A percentile compares a stretch with the other conserved stretches of the same genome.
These are phyloP conservation scores for Rhodotorula sp. DNA, from an alignment of 1,284 basidiomycete species.

Conservation along the genomic window DNA sequence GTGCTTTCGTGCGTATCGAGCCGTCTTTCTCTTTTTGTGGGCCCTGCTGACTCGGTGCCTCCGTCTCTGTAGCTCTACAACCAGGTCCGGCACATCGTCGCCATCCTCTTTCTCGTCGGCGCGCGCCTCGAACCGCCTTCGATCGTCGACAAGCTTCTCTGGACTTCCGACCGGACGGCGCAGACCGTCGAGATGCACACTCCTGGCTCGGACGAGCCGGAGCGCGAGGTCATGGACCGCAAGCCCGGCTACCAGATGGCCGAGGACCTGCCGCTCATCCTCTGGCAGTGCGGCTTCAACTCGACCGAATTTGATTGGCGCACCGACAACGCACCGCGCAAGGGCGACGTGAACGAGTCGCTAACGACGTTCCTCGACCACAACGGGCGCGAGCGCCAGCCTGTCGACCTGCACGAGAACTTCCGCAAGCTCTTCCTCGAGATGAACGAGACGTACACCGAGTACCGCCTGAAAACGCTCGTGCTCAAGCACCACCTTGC, in stretches of 20 bases:
- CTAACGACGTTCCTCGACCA: constrained; percentile 55
- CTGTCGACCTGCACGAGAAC: constrained; percentile 27
- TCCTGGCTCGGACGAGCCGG: constrained; percentile 1
- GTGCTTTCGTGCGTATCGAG: constrained; percentile 45
- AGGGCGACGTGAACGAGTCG: constrained; percentile 44
- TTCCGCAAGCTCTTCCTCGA: constrained; percentile 35
- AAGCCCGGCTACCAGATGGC: constrained; percentile 95
- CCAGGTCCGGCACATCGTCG: constrained; percentile 96
- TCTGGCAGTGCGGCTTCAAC: constrained; percentile 86
- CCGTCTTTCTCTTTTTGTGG: constrained; percentile 33
- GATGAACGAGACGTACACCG: constrained; percentile 34
- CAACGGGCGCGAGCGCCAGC: constrained; percentile 31
- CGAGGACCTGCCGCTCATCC: constrained; percentile 81
- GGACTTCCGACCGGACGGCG: constrained; percentile 55
- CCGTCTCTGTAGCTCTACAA: constrained; percentile 68
- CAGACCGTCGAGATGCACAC: constrained; percentile 30
- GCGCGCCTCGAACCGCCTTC: constrained; percentile 72
- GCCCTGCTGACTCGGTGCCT: background rate
- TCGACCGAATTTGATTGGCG: constrained; percentile 72
- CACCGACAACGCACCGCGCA: constrained; percentile 57
- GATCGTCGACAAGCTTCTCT: constrained; percentile 73
- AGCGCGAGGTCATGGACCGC: constrained; percentile 55
- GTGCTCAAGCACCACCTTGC: constrained; percentile 53
- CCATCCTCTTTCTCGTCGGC: constrained; percentile 85
- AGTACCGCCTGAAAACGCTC: constrained; percentile 37